Evolutionary conservation across 106 monocot species (phyloP), one percentile per base, ranked within the genome.

Genomic region (Dioscorea alata): DNA sequence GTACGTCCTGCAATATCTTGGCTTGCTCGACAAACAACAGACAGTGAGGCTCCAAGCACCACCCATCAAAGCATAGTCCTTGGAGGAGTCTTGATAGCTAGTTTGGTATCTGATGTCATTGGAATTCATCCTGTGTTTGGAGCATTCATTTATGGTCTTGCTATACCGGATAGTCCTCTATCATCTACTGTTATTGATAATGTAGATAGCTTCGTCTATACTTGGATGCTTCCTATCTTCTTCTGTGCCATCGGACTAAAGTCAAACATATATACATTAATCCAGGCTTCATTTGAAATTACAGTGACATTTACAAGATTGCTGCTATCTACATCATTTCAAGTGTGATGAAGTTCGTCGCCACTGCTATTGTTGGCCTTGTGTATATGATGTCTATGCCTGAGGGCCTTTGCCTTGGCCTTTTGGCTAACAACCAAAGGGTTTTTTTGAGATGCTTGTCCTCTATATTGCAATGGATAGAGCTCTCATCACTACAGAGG

Each of bases 51-150:
- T 10, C 69, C 81, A 17, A 73, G 63, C 71, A 75, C 75, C 52
- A 32, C 61, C 28, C 33, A 79, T 16, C 18, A 73, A 18, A 68
- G 68, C 48, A 8, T 78, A 1, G 69, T 89, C 53, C 74, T 83
- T 13, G 34, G 72, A 21, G 85, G 82, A 2, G 85, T 83, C 22
- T 48, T 80, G 69, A 53, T 67, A 6, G 72, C 76, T 13, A 76
- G 70, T 6, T 19, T 82, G 4, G 33, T 69, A 18, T n/a, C 85
- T 0, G 85, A 89, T 25, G 18, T 42, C 7, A 82, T 89, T 12
- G 88, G 88, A 16, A 60, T 89, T 13, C 82, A 89, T 57, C 23
- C 70, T 7, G 60, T 71, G 7, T 84, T 84, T 35, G 88, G 88
- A 1, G 81, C 84, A 2, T 88, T 88, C 33, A 57, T 75, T 10